phyloP scores from a whole-genome alignment of 768 basidiomycete genomes.

The Amylocystis lapponica region DNA sequence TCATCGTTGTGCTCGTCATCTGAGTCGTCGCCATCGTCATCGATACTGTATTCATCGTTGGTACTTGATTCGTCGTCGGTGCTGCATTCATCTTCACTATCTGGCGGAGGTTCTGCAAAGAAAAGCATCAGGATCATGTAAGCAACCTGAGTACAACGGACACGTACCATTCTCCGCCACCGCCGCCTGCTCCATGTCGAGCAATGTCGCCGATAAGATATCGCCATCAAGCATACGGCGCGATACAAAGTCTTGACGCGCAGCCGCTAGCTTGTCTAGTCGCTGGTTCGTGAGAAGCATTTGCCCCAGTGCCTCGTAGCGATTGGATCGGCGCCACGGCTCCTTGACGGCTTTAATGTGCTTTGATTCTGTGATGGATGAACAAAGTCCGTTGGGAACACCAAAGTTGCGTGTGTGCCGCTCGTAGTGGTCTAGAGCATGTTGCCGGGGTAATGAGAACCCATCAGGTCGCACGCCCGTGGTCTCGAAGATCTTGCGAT shows the following conservation, averaged over 20 bases:
- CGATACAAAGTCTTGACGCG: slow-evolving; percentile 10
- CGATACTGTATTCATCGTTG: background rate
- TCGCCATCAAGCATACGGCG: slow-evolving; percentile 13
- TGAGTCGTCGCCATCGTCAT: background rate
- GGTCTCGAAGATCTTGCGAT: slow-evolving; percentile 1
- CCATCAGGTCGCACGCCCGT: slow-evolving; percentile 6
- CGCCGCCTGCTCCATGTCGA: too few species aligned
- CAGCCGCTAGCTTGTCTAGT: slow-evolving; percentile 20
- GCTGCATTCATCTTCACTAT: too few species aligned
- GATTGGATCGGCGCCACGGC: slow-evolving; percentile 16
- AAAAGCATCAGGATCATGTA: too few species aligned
- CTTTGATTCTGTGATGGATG: slow-evolving; percentile 18
- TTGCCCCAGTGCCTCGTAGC: slow-evolving; percentile 12
- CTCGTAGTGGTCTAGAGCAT: slow-evolving; percentile 9
- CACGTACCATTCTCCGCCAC: too few species aligned
- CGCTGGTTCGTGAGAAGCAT: slow-evolving; percentile 18
- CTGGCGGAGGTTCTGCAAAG: background rate
- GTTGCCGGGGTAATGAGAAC: slow-evolving; percentile 14
- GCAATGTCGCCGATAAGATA: too few species aligned
- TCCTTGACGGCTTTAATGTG: slow-evolving; percentile 19
- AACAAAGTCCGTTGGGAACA: slow-evolving; percentile 16
- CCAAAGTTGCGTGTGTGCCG: slow-evolving; percentile 9
- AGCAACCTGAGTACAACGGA: too few species aligned
- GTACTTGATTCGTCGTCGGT: background rate
- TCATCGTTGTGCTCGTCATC: background rate